Conservation (phyloP, 768 basidiomycete genomes). For the Rhodocollybia butyracea region DNA sequence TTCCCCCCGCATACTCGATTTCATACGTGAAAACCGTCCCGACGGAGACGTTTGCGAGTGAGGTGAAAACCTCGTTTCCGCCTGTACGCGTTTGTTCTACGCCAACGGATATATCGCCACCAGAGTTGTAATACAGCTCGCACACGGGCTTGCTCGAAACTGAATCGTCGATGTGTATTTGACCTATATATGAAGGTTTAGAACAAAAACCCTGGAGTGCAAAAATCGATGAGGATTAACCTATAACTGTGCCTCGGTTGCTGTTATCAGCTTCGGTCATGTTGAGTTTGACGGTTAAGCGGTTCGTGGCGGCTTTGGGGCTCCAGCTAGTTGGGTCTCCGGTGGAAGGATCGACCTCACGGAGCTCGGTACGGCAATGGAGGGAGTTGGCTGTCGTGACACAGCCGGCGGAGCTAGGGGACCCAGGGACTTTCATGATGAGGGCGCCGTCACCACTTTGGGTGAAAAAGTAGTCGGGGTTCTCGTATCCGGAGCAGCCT, state of each 20-base stretch:
- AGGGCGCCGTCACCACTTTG: slow-evolving; percentile 2
- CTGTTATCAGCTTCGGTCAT: slow-evolving; percentile 2
- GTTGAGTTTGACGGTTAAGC: background rate
- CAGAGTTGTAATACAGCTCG: slow-evolving; percentile 4
- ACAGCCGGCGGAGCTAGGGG: background rate
- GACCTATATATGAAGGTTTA: too few species aligned
- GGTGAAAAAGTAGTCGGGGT: slow-evolving; percentile 4
- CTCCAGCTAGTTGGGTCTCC: slow-evolving; percentile 4
- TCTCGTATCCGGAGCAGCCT: background rate
- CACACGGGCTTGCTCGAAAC: slow-evolving; percentile 9
- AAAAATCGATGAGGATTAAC: too few species aligned
- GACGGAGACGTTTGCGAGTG: background rate
- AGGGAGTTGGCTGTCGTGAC: slow-evolving; percentile 2
- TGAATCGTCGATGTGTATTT: slow-evolving; percentile 5
- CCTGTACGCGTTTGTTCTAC: slow-evolving; percentile 6
- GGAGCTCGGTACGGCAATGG: slow-evolving; percentile 7
- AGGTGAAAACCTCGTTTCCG: background rate
- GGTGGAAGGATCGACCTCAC: background rate
- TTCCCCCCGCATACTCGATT: background rate
- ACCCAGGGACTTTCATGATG: slow-evolving; percentile 7
- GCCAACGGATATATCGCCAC: background rate
- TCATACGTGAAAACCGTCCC: slow-evolving; percentile 7
- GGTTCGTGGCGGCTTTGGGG: background rate
- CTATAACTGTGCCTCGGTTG: slow-evolving; percentile 5
- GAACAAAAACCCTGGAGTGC: too few species aligned